Conservation (phyloP, 352 stramenopile genomes). For the Thalassiosira exigua region DNA sequence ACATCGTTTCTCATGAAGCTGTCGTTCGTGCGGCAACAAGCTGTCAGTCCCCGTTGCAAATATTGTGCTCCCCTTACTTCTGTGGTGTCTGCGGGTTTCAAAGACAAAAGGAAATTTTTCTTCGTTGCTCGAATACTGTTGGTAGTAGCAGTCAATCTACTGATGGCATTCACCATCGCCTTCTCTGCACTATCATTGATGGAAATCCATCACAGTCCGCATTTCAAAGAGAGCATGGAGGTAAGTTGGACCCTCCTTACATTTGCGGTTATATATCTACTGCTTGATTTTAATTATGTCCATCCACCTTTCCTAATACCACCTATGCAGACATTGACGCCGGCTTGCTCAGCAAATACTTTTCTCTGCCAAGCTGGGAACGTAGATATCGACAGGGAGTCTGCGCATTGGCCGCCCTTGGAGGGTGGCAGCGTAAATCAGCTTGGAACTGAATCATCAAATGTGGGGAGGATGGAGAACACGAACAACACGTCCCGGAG, state of each 20-base stretch:
- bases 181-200: slow-evolving; percentile 59
- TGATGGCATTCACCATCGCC: slow-evolving; percentile 41
- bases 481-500: too few relatives aligned
- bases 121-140: slow-evolving; percentile 37
- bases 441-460: slow-evolving; percentile 9
- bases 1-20: too few relatives aligned
- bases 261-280: too few relatives aligned
- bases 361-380: slow-evolving; percentile 46
- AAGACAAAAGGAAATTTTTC: neutral
- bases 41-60: slow-evolving; percentile 42
- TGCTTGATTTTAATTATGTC: too few relatives aligned
- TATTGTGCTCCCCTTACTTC: slow-evolving; percentile 23
- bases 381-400: slow-evolving; percentile 46
- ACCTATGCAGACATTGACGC: slow-evolving; percentile 51
- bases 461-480: too few relatives aligned
- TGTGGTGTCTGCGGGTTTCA: neutral
- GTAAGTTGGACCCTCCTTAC: too few relatives aligned
- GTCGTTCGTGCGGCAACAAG: neutral
- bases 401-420: slow-evolving; percentile 15
- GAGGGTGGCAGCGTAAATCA: neutral
- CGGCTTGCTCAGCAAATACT: slow-evolving; percentile 42
- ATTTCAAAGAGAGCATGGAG: slow-evolving; percentile 50
- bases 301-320: too few relatives aligned
- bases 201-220: slow-evolving; percentile 51
- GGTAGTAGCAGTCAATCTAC: slow-evolving; percentile 35